A percentile compares a stretch with the other conserved stretches of the same genome.
Evolutionary conservation across 2,329 filamentous ascomycete species (phyloP).

Genomic region (Trichophyton verrucosum): DNA sequence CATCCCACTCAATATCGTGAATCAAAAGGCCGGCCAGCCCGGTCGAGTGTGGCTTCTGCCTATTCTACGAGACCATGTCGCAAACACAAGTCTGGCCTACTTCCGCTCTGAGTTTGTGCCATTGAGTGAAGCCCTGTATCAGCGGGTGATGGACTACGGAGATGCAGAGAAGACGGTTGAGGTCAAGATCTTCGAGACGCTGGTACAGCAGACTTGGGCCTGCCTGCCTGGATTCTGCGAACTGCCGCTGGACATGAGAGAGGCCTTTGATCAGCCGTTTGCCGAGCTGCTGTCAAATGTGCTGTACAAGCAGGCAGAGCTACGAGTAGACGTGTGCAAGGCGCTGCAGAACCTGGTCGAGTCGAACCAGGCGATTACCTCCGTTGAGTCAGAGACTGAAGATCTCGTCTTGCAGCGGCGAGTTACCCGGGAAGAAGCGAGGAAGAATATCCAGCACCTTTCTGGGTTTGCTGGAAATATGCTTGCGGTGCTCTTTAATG

Average conservation of each 20-base stretch:
- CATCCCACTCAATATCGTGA: slow-evolving; percentile 72
- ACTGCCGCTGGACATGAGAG: slow-evolving; percentile 63
- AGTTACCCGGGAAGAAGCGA: slow-evolving; percentile 60
- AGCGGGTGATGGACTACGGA: slow-evolving; percentile 73
- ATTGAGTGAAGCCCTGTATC: slow-evolving; percentile 79
- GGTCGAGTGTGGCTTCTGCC: slow-evolving; percentile 93
- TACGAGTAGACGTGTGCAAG: slow-evolving; percentile 77
- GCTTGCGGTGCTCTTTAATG: slow-evolving; percentile 94
- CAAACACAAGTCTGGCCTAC: slow-evolving; percentile 74
- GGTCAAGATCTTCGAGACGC: slow-evolving; percentile 92
- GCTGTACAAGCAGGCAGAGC: slow-evolving; percentile 78
- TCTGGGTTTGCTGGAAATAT: slow-evolving; percentile 72
- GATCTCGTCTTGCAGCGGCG: slow-evolving; percentile 65
- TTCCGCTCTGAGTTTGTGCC: slow-evolving; percentile 81
- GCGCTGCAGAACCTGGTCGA: slow-evolving; percentile 78
- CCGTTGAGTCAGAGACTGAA: slow-evolving; percentile 56
- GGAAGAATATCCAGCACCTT: slow-evolving; percentile 71
- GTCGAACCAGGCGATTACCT: slow-evolving; percentile 71
- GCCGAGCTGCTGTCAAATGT: slow-evolving; percentile 85
- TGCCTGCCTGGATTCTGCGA: slow-evolving; percentile 91
- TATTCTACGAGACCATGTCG: slow-evolving; percentile 74
- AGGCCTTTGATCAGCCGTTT: slow-evolving; percentile 74
- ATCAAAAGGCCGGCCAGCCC: slow-evolving; percentile 61
- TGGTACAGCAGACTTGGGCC: slow-evolving; percentile 93
- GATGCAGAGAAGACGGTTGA: slow-evolving; percentile 82